A percentile compares a stretch with the other conserved stretches of the same genome.
These are phyloP conservation scores for Boletus huronensis DNA, from an alignment of 768 basidiomycete species.

Conservation along the genomic window DNA sequence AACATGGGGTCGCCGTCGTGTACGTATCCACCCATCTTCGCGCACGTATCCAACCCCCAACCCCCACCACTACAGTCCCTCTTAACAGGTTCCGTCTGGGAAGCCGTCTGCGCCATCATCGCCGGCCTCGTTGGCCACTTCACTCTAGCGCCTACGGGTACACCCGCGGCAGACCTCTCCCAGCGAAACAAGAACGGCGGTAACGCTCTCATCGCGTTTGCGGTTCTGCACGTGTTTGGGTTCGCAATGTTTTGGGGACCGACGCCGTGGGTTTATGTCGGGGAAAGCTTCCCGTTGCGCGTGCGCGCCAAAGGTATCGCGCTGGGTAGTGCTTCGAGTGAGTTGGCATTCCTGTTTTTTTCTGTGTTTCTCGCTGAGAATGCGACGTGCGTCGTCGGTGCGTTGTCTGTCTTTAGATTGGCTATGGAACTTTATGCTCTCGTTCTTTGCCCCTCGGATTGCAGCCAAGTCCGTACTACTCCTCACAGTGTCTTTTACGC, in stretches of 20 bases:
- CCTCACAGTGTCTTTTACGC: not conserved
- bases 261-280: constrained; percentile 73
- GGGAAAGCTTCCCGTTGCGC: constrained; percentile 77
- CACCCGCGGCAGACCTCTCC: constrained; percentile 45
- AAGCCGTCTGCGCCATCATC: constrained; percentile 60
- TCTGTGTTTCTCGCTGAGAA: not conserved
- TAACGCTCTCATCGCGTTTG: constrained; percentile 67
- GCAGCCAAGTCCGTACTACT: constrained; percentile 41
- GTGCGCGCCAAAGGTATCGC: constrained; percentile 75
- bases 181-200: constrained; percentile 45
- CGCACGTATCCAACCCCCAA: constrained; percentile 11
- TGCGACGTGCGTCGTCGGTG: not conserved
- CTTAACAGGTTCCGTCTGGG: constrained; percentile 46
- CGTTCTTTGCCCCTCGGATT: constrained; percentile 69
- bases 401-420: constrained; percentile 35
- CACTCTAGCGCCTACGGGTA: constrained; percentile 53
- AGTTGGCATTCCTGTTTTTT: not conserved
- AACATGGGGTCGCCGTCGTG: constrained; percentile 65
- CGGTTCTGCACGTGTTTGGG: constrained; percentile 67
- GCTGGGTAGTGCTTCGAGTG: constrained; percentile 57
- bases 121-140: constrained; percentile 72
- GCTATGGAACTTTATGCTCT: constrained; percentile 73
- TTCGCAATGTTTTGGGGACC: constrained; percentile 78
- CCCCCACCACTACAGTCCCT: not conserved
- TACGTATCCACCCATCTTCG: constrained; percentile 29